Evolutionary conservation across 2,329 filamentous ascomycete genomes (phyloP), one percentile per base, ranked within the genome.

Genomic region (Pseudocercospora pini-densiflorae): DNA sequence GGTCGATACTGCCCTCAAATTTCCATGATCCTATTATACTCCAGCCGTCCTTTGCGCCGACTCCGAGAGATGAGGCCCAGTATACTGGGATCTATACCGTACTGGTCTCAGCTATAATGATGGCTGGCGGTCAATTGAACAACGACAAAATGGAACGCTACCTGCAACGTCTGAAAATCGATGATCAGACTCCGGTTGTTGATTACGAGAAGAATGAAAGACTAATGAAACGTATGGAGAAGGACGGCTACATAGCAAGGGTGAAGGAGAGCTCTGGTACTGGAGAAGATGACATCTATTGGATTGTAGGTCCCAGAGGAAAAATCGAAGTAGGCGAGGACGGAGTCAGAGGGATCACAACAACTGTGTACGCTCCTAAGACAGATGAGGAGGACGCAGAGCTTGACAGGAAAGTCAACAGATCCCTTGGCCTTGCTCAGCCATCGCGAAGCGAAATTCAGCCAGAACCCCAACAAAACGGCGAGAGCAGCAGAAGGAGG

Each of bases 81-180:
- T 97, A 97, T 77, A 85, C 89, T 0, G 94, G 87, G 0, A 84
- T 99, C 43, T 97, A 93, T 77, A 93, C 90, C 0, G 86, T 93
- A 68, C 83, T 97, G 0, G 87, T 98, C 8, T 84, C 92, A 0
- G 81, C 97, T 59, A 92, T 98, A 65, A 84, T 86, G 58, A 85
- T 98, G 3, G 83, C 82, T 9, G 89, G 89, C n/a, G 89, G 91
- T 3, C 85, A 86, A 53, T 81, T 99, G 1, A 86, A 88, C 27
- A 93, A 98, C 63, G 85, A 88, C 59, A 95, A 94, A 76, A 85
- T 99, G 4, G 88, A 89, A 61, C 87, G 92, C 10, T 90, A 92
- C 72, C 84, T 98, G 9, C 82, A 84, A 59, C 88, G 93, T 24
- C 83, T 94, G 68, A 94, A 95, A 67, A 88, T 92, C 2, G 88